Evolutionary conservation across 1,284 basidiomycete species (phyloP).

Genomic region (Mixia osmundae): DNA sequence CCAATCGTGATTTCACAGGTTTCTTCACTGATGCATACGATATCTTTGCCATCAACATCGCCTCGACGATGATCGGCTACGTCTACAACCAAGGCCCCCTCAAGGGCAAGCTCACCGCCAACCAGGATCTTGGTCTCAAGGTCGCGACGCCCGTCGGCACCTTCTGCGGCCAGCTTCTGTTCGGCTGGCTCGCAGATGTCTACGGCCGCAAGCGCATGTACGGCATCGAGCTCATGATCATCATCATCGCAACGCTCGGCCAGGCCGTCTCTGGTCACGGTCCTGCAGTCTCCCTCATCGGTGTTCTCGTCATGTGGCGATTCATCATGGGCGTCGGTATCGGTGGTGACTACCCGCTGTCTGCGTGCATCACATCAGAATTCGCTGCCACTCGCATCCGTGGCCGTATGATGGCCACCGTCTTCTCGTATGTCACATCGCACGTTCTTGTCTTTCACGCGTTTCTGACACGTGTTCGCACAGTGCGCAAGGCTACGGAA

Average conservation of each 20-base stretch:
- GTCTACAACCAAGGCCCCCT: slow-evolving; percentile 33
- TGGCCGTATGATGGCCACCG: slow-evolving; percentile 46
- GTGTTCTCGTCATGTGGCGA: slow-evolving; percentile 44
- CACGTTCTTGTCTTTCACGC: slow-evolving; percentile 28
- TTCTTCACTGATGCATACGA: slow-evolving; percentile 28
- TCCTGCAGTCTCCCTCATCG: slow-evolving; percentile 40
- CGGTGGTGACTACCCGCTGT: slow-evolving; percentile 64
- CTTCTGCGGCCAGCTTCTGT: slow-evolving; percentile 36
- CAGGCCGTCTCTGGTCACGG: slow-evolving; percentile 33
- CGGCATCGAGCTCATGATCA: slow-evolving; percentile 55
- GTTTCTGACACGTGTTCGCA: slow-evolving; percentile 23
- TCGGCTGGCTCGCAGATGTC: slow-evolving; percentile 42
- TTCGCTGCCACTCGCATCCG: slow-evolving; percentile 49
- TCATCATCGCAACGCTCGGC: slow-evolving; percentile 22
- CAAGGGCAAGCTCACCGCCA: slow-evolving; percentile 26
- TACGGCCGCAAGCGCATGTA: slow-evolving; percentile 41
- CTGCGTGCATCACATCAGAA: slow-evolving; percentile 33
- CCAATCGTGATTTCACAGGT: slow-evolving; percentile 4
- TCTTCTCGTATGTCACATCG: slow-evolving; percentile 44
- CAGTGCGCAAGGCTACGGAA: slow-evolving; percentile 22
- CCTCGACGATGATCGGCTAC: slow-evolving; percentile 47
- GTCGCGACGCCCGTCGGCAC: slow-evolving; percentile 32
- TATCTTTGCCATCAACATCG: slow-evolving; percentile 53
- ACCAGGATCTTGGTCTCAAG: slow-evolving; percentile 44
- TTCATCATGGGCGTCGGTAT: slow-evolving; percentile 39